These are phyloP conservation scores for Parasitella parasitica DNA, from an alignment of 371 early-diverging fungal genomes.

Conservation along the genomic window DNA sequence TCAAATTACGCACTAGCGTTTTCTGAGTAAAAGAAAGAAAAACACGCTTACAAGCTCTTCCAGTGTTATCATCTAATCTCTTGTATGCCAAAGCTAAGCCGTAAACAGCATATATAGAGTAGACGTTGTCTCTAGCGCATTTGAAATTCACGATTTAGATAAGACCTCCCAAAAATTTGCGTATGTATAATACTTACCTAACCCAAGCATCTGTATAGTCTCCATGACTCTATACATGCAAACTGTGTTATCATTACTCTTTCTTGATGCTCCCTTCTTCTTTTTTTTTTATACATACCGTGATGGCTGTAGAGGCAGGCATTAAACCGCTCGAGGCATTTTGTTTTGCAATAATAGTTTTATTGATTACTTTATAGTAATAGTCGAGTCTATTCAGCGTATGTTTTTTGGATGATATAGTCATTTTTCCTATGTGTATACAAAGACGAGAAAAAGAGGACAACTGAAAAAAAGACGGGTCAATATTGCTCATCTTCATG, in stretches of 20 bases:
- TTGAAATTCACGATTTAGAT: not conserved
- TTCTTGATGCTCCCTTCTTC: no score
- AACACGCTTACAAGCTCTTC: slow-evolving; percentile 73
- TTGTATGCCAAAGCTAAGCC: slow-evolving; percentile 86
- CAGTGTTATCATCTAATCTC: slow-evolving; percentile 79
- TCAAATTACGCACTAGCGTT: not conserved
- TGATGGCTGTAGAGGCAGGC: slow-evolving; percentile 87
- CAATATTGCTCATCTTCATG: not conserved
- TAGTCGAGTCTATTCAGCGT: slow-evolving; percentile 61
- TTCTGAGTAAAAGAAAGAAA: no score
- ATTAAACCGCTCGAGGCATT: slow-evolving; percentile 83
- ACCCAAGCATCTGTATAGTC: slow-evolving; percentile 94
- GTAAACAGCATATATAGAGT: slow-evolving; percentile 88
- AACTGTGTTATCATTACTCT: not conserved
- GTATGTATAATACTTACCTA: slow-evolving; percentile 48
- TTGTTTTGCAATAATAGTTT: slow-evolving; percentile 76
- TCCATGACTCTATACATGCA: slow-evolving; percentile 54
- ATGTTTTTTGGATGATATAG: slow-evolving; percentile 6
- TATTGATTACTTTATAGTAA: slow-evolving; percentile 71
- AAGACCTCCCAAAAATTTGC: not conserved
- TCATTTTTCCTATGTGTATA: not conserved
- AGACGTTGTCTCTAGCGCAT: slow-evolving; percentile 80
- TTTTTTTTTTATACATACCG: slow-evolving; percentile 33
- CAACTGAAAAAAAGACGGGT: not conserved
- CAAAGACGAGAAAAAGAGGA: not conserved